phyloP scores from a whole-genome alignment of 306 rosid genomes.

The Cucumis sativus region Cucumber_9930_V3 NC_026658.2:4666001-4666500 shows the following conservation, averaged over 20 bases:
- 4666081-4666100: constrained; percentile 75
- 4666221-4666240: constrained; percentile 99
- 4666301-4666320: neutral
- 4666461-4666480: neutral
- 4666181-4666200: constrained; percentile 81
- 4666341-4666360: neutral
- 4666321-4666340: neutral
- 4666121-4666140: constrained; percentile 89
- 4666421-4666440: neutral
- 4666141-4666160: constrained; percentile 96
- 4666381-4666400: neutral
- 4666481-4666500: neutral
- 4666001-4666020: constrained; percentile 88
- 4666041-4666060: constrained; percentile 98
- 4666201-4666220: constrained; percentile 84
- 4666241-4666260: constrained; percentile 79
- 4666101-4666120: constrained; percentile 87
- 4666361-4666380: neutral
- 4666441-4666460: neutral
- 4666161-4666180: constrained; percentile 86
- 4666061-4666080: constrained; percentile 96
- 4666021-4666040: constrained; percentile 85
- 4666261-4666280: neutral
- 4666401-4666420: neutral
- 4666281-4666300: neutral